Evolutionary conservation across 495 filamentous ascomycete genomes (phyloP).

Genomic region (Penicillium turbatum): DNA sequence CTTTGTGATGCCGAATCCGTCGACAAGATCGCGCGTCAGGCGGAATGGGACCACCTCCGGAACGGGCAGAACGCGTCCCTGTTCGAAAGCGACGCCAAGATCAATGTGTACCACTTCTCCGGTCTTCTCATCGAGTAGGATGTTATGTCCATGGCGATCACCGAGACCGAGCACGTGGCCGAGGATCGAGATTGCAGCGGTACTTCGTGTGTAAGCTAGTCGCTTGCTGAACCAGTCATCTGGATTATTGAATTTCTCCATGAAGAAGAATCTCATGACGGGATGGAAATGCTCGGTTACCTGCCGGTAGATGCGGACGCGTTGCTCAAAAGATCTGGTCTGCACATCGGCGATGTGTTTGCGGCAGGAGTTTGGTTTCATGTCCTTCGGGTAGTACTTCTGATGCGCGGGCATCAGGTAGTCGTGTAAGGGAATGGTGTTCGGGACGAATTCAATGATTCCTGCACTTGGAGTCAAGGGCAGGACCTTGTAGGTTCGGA

Average conservation of each 20-base stretch:
- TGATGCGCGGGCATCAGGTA: conserved; percentile 89
- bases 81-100: conserved; percentile 92
- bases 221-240: conserved; percentile 91
- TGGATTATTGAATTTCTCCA: conserved; percentile 88
- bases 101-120: conserved; percentile 97
- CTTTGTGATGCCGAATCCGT: conserved; percentile 93
- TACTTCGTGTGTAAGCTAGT: conserved; percentile 85
- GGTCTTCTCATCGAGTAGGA: conserved; percentile 81
- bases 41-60: conserved; percentile 95
- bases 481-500: conserved; percentile 94
- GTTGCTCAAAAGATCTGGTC: conserved; percentile 59
- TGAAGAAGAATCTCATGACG: conserved; percentile 95
- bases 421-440: conserved; percentile 86
- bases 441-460: conserved; percentile 94
- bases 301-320: conserved; percentile 67
- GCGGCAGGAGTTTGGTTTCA: conserved; percentile 67
- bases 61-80: conserved; percentile 85
- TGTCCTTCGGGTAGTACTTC: conserved; percentile 78
- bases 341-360: conserved; percentile 72
- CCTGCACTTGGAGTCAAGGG: conserved; percentile 78
- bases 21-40: conserved; percentile 90
- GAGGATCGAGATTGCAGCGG: conserved; percentile 90
- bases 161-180: conserved; percentile 93
- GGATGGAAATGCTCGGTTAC: conserved; percentile 80
- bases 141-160: conserved; percentile 94